Evolutionary conservation across 345 rosid genomes (phyloP).

Genomic region (Arabidopsis arenosa): DNA sequence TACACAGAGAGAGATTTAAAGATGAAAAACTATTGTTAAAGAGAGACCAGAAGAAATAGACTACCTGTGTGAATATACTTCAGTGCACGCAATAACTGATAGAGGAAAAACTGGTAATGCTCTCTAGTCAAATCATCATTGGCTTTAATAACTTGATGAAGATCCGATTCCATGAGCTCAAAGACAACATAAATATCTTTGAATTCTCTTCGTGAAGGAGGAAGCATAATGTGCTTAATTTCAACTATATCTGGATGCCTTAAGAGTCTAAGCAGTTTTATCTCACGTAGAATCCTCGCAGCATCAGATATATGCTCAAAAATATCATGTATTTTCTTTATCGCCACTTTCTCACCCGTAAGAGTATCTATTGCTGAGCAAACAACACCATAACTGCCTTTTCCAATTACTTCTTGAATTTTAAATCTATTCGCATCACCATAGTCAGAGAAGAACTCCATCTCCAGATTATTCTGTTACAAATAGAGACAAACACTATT

Average conservation of each 20-base stretch:
- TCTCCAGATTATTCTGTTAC: constrained; percentile 73
- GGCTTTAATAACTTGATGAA: constrained; percentile 96
- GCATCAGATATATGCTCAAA: constrained; percentile 96
- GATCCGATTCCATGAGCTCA: constrained; percentile 97
- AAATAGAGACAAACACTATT: background rate
- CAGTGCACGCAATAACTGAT: constrained; percentile 90
- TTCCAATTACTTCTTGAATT: constrained; percentile 92
- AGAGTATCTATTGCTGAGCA: constrained; percentile 90
- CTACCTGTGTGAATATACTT: constrained; percentile 95
- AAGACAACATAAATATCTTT: constrained; percentile 96
- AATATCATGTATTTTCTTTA: constrained; percentile 88
- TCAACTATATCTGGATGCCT: constrained; percentile 95
- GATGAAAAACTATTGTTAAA: background rate
- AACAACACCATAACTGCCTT: constrained; percentile 95
- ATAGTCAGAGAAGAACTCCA: constrained; percentile 91
- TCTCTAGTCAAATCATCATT: constrained; percentile 95
- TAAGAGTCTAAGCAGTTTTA: constrained; percentile 80
- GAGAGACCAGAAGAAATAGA: background rate
- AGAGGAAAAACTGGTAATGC: constrained; percentile 93
- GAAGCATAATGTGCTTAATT: constrained; percentile 94
- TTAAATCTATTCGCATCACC: constrained; percentile 87
- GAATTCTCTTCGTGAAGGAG: constrained; percentile 90
- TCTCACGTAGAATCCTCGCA: constrained; percentile 88
- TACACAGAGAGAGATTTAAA: too few species aligned
- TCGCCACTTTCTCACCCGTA: constrained; percentile 86